phyloP scores from a whole-genome alignment of 1,284 basidiomycete genomes.

The Neonothopanus nambi region DNA sequence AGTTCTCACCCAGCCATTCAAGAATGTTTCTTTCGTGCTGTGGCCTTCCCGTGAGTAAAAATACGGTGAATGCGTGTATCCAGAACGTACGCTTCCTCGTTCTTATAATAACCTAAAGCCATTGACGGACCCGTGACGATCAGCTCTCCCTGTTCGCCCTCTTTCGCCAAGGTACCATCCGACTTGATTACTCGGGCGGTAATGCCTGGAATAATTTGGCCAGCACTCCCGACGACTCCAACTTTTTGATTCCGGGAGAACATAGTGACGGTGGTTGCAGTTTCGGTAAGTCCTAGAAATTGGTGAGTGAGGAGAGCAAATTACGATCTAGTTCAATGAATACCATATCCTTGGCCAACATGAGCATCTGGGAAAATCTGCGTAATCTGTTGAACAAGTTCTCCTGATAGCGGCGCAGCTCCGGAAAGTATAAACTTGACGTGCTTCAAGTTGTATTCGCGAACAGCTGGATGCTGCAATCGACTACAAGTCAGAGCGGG shows the following conservation, averaged over 20 bases:
- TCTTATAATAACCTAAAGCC: constrained; percentile 54
- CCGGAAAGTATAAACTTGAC: constrained; percentile 46
- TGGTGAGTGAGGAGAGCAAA: background rate
- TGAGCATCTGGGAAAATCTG: constrained; percentile 41
- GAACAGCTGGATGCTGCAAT: constrained; percentile 36
- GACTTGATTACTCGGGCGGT: constrained; percentile 56
- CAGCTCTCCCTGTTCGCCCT: constrained; percentile 70
- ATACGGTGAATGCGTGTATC: background rate
- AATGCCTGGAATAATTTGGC: constrained; percentile 56
- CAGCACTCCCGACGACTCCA: constrained; percentile 57
- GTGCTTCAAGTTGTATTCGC: constrained; percentile 38
- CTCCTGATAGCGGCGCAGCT: constrained; percentile 46
- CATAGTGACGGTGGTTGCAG: constrained; percentile 38
- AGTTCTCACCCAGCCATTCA: constrained; percentile 62
- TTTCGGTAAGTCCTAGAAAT: constrained; percentile 44
- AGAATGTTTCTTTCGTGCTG: constrained; percentile 60
- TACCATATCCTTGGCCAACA: constrained; percentile 51
- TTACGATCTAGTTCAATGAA: constrained; percentile 4
- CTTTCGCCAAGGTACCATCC: constrained; percentile 58
- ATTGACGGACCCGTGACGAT: constrained; percentile 60
- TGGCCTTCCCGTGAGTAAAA: background rate
- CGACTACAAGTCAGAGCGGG: constrained; percentile 3
- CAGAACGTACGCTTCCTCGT: constrained; percentile 51
- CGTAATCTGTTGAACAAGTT: constrained; percentile 36
- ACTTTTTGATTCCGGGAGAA: constrained; percentile 48